Evolutionary conservation across 2,329 filamentous ascomycete species (phyloP), one percentile per base, ranked within the genome.

Genomic region (Dactylellina leptospora): DNA sequence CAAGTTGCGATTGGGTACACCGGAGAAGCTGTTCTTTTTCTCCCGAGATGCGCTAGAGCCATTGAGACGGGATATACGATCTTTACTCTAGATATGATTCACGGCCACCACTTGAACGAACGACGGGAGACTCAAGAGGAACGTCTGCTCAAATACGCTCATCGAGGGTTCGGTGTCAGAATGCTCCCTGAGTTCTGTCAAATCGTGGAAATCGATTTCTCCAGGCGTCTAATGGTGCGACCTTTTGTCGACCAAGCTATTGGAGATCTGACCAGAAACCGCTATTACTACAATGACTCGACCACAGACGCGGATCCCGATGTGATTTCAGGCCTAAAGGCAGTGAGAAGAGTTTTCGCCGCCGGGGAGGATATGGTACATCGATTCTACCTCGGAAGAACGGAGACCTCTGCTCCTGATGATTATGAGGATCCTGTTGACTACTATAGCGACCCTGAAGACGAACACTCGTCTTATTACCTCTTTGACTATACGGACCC

Each of bases 1-100:
- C 74, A 75, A 33, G 77, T 76, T 51, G 78, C 77, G 20, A 74
- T 78, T 28, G 77, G 78, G 4, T 78, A 76, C 42, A 74, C 78
- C 54, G 78, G 78, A 1, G 73, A 59, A 4, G 58, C 64, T 4
- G 75, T 78, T 8, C 23, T 77, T 2, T 77, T 78, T 74, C 76
- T 78, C 42, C 78, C 78, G 25, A 73, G 77, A 23, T 77, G 75
- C 48, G 78, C 77, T 4, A 75, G 78, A 45, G 76, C 77, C 4
- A 45, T 78, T 8, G 78, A 78, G 56, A 78, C 77, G 4, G 78
- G 76, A 2, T 76, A 75, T 36, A 53, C 74, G 2, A 73, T 70
- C n/a, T 76, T 76, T 53, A 66, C 77, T 60, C 55, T 77, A 72
- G 42, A 75, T 59, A 45, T 78, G 75, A 71, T 78, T 66, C 40